Evolutionary conservation across 1,284 basidiomycete genomes (phyloP).

Genomic region (Ceratobasidium theobromae): DNA sequence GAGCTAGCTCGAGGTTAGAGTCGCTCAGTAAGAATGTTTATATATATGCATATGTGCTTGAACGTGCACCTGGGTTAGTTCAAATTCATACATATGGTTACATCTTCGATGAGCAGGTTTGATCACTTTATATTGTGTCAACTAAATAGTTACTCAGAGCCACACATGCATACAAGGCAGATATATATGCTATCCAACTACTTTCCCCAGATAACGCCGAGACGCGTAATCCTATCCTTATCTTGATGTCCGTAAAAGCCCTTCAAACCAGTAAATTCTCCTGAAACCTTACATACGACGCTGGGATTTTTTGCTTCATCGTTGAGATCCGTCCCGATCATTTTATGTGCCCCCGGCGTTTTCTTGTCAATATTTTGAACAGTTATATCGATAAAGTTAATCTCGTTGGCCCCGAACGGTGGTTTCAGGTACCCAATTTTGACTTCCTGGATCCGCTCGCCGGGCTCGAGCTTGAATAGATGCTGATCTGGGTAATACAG

Average conservation of each 20-base stretch:
- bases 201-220: conserved; percentile 15
- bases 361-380: too few relatives aligned
- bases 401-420: background rate
- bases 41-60: too few relatives aligned
- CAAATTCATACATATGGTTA: too few relatives aligned
- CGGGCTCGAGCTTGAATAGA: background rate
- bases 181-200: background rate
- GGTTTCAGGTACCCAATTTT: background rate
- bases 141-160: too few relatives aligned
- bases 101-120: too few relatives aligned
- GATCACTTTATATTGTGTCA: too few relatives aligned
- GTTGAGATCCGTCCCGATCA: too few relatives aligned
- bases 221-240: background rate
- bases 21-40: too few relatives aligned
- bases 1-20: too few relatives aligned
- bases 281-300: background rate
- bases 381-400: background rate
- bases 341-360: too few relatives aligned
- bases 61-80: too few relatives aligned
- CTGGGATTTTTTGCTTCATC: too few relatives aligned
- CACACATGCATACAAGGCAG: background rate
- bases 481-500: background rate
- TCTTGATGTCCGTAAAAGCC: conserved; percentile 4
- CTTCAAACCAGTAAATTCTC: background rate
- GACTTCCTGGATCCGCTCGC: background rate